A percentile compares a stretch with the other conserved stretches of the same genome.
Evolutionary conservation across 176 grass and related monocot species (phyloP).

Genomic region (Rhipidocladum racemiflorum): DNA sequence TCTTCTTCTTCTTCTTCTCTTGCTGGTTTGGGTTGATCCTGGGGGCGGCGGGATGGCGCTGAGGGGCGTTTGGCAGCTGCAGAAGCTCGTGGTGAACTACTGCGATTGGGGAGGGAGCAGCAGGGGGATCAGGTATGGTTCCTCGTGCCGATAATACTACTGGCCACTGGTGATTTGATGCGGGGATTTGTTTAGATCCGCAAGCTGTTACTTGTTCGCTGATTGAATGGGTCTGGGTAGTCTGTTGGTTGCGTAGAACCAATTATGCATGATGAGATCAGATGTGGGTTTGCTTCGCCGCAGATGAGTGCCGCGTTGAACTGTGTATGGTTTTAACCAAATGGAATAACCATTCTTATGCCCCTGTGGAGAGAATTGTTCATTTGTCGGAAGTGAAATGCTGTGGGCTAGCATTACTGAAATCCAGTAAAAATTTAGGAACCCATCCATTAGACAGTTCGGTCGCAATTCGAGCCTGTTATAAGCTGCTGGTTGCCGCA

Average conservation of each 20-base stretch:
- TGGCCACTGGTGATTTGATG: background rate
- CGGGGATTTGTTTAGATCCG: background rate
- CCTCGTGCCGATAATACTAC: background rate
- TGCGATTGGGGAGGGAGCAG: conserved; percentile 82
- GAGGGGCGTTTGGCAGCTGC: conserved; percentile 84
- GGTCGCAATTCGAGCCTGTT: background rate
- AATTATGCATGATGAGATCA: background rate
- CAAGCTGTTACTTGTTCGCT: background rate
- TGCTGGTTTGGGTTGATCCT: background rate
- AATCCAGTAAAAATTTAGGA: background rate
- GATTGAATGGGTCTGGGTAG: background rate
- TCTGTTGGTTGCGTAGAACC: background rate
- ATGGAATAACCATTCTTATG: background rate
- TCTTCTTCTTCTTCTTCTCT: background rate
- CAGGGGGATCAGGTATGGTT: conserved; percentile 70
- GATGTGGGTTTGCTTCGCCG: background rate
- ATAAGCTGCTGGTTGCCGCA: background rate
- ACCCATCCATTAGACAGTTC: background rate
- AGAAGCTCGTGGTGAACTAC: conserved; percentile 82
- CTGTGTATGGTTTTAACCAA: background rate
- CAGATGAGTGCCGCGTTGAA: background rate
- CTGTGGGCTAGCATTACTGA: background rate
- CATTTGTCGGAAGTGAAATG: background rate
- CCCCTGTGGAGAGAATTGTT: background rate
- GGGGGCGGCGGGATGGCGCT: conserved; percentile 48